Conservation (phyloP, 768 basidiomycete species). For the Tricholoma sp. region DNA sequence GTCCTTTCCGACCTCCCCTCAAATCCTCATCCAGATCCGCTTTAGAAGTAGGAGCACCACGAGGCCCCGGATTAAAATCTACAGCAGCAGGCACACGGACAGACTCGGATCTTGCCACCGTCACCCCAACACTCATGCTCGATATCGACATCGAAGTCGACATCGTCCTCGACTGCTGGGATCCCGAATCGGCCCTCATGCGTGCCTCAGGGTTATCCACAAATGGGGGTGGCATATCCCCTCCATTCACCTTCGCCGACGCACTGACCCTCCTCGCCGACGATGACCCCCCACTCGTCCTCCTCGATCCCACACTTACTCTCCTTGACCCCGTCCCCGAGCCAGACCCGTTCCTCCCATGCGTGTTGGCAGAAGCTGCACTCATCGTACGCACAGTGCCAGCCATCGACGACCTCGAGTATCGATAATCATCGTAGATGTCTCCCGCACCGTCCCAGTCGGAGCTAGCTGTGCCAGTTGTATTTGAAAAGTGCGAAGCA, state of each 20-base stretch:
- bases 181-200: constrained; percentile 1
- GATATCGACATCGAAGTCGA: not conserved
- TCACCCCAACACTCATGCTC: not conserved
- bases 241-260: not conserved
- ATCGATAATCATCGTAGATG: constrained; percentile 79
- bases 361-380: not conserved
- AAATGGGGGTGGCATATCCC: constrained; percentile 5
- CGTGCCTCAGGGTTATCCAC: constrained; percentile 11
- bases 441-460: constrained; percentile 69
- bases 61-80: not conserved
- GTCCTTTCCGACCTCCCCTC: not conserved
- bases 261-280: not conserved
- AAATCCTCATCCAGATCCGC: not conserved
- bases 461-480: constrained; percentile 20
- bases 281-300: not conserved
- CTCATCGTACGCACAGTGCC: constrained; percentile 23
- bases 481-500: constrained; percentile 21
- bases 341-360: not conserved
- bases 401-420: constrained; percentile 56
- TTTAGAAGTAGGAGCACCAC: not conserved
- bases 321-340: constrained; percentile 1
- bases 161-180: not conserved
- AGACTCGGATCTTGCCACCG: not conserved
- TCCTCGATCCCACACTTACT: not conserved
- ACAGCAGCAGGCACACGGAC: not conserved